phyloP scores from a whole-genome alignment of 139 green algal species.

The Trebouxia sp. region DNA sequence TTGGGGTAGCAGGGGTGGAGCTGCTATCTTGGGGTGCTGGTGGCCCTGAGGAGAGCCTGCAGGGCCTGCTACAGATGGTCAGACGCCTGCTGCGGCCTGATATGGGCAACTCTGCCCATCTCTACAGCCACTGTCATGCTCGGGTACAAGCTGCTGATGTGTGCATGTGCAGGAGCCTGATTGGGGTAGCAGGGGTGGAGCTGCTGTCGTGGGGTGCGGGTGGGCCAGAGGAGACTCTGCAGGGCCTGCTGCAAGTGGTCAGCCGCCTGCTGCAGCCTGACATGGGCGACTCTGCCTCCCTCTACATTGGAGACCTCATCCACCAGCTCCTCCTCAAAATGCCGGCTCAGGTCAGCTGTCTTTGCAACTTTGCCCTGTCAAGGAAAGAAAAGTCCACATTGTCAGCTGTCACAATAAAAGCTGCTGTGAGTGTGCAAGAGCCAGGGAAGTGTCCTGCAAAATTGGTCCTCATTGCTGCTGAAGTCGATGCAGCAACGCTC shows the following conservation, averaged over 20 bases:
- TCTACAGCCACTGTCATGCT: slow-evolving; percentile 43
- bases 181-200: slow-evolving; percentile 43
- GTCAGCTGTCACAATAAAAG: too few species aligned
- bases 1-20: neutral
- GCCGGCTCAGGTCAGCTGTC: neutral
- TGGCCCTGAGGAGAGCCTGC: slow-evolving; percentile 27
- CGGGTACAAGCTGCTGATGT: slow-evolving; percentile 37
- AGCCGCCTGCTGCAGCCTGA: slow-evolving; percentile 46
- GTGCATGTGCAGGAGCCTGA: slow-evolving; percentile 26
- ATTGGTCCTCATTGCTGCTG: too few species aligned
- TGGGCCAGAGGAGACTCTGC: slow-evolving; percentile 30
- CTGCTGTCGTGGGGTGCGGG: slow-evolving; percentile 43
- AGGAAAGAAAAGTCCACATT: too few species aligned
- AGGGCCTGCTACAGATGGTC: slow-evolving; percentile 34
- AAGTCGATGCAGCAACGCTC: too few species aligned
- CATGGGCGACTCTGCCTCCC: slow-evolving; percentile 44
- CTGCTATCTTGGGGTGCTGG: slow-evolving; percentile 11
- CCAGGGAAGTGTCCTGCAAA: too few species aligned
- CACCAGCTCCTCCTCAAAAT: slow-evolving; percentile 42
- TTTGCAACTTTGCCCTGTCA: too few species aligned
- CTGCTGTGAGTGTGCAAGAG: neutral
- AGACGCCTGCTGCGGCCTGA: slow-evolving; percentile 45
- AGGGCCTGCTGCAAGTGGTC: slow-evolving; percentile 39
- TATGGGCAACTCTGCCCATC: slow-evolving; percentile 43
- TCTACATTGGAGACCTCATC: slow-evolving; percentile 42